These are phyloP conservation scores for Fusarium chlamydosporum DNA, from an alignment of 2,329 filamentous ascomycete species.

Conservation along the genomic window DNA sequence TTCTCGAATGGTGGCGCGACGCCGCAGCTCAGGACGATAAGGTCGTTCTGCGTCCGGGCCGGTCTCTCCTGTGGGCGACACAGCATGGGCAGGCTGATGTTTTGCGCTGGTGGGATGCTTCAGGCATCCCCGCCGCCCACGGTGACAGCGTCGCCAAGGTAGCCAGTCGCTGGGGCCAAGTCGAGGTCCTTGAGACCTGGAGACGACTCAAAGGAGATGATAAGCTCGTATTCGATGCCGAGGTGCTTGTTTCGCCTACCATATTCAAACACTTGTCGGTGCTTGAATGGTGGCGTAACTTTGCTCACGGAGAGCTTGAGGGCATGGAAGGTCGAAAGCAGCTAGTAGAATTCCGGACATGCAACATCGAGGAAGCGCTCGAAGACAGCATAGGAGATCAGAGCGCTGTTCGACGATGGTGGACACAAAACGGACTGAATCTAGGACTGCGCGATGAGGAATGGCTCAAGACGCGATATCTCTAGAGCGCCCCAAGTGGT, in stretches of 20 bases:
- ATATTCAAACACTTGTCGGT: conserved; percentile 88
- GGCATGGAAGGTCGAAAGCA: conserved; percentile 70
- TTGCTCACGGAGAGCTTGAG: conserved; percentile 68
- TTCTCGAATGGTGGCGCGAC: conserved; percentile 94
- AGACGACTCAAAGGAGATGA: conserved; percentile 75
- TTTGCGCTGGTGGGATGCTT: conserved; percentile 89
- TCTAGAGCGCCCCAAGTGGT: conserved; percentile 59
- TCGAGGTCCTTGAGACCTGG: conserved; percentile 88
- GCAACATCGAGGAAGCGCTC: conserved; percentile 93
- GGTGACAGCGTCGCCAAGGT: conserved; percentile 87
- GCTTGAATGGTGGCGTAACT: conserved; percentile 91
- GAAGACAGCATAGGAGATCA: conserved; percentile 87
- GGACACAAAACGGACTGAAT: conserved; percentile 87
- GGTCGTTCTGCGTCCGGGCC: conserved; percentile 81
- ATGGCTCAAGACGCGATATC: conserved; percentile 86
- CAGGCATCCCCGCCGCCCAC: conserved; percentile 82
- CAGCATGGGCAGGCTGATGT: conserved; percentile 84
- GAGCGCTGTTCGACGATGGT: conserved; percentile 84
- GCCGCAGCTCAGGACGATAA: conserved; percentile 72
- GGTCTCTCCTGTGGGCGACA: conserved; percentile 85
- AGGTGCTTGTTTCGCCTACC: conserved; percentile 88
- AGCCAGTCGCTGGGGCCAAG: conserved; percentile 87
- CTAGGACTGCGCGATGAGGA: conserved; percentile 86
- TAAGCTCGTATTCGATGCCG: conserved; percentile 81
- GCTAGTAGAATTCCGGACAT: conserved; percentile 91